Percentiles rank a stretch among this genome's conserved stretches.
These are phyloP conservation scores for Penstemon barbatus DNA, from an alignment of 257 asterid species.

Conservation along the genomic window DNA sequence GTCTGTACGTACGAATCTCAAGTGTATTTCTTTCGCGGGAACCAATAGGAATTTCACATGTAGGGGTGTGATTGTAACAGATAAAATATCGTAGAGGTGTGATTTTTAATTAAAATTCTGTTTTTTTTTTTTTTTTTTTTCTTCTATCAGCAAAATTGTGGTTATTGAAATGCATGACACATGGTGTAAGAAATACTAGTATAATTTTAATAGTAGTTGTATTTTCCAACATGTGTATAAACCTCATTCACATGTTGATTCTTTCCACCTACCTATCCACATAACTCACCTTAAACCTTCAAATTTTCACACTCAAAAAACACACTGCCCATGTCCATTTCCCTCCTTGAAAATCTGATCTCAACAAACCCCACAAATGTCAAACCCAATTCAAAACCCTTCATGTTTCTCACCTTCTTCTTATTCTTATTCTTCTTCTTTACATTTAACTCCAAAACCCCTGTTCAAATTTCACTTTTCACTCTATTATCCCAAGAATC, in stretches of 20 bases:
- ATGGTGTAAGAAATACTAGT: too few species aligned
- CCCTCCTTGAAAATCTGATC: constrained; percentile 17
- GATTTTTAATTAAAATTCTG: too few species aligned
- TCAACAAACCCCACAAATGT: constrained; percentile 40
- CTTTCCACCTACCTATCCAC: constrained; percentile 34
- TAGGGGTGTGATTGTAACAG: too few species aligned
- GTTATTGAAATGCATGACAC: too few species aligned
- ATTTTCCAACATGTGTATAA: constrained; percentile 33
- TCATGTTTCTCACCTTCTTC: constrained; percentile 38
- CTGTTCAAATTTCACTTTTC: constrained; percentile 38
- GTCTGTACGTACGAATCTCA: too few species aligned
- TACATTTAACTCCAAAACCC: constrained; percentile 29
- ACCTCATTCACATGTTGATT: constrained; percentile 56
- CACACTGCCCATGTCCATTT: constrained; percentile 39
- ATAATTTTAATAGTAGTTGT: background rate
- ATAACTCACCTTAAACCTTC: constrained; percentile 20
- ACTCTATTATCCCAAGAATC: constrained; percentile 30
- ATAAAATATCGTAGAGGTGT: too few species aligned
- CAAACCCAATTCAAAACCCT: constrained; percentile 36
- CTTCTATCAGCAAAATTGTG: too few species aligned
- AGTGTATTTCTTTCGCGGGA: too few species aligned
- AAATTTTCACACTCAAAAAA: constrained; percentile 27
- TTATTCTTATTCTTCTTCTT: constrained; percentile 38
- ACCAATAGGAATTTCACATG: too few species aligned
- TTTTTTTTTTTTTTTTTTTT: too few species aligned